Percentiles rank a stretch among this genome's conserved stretches.
These are phyloP conservation scores for Termitomyces bulborhizus DNA, from an alignment of 768 basidiomycete genomes.

Conservation along the genomic window DNA sequence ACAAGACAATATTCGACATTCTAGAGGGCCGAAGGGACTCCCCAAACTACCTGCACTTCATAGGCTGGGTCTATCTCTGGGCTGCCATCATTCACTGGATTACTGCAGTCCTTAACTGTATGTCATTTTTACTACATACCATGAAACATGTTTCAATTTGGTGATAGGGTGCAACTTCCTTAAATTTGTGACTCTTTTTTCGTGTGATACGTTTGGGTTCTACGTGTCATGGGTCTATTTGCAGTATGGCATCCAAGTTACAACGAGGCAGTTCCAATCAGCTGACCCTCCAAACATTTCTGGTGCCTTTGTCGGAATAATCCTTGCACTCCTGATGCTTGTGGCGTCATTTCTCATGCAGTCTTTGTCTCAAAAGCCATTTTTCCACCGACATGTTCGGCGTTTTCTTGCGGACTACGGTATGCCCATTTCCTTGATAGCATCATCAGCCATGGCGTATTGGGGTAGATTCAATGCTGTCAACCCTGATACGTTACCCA, in stretches of 20 bases:
- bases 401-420: slow-evolving; percentile 83
- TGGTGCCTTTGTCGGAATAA: slow-evolving; percentile 57
- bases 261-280: slow-evolving; percentile 61
- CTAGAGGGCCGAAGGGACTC: slow-evolving; percentile 47
- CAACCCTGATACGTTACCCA: slow-evolving; percentile 61
- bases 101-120: slow-evolving; percentile 74
- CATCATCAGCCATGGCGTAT: slow-evolving; percentile 72
- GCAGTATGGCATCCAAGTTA: slow-evolving; percentile 84
- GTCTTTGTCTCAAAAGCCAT: slow-evolving; percentile 49
- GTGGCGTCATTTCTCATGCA: slow-evolving; percentile 71
- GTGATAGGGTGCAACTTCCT: slow-evolving; percentile 72
- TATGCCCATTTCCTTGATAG: slow-evolving; percentile 83
- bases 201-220: slow-evolving; percentile 90
- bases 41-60: slow-evolving; percentile 77
- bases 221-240: slow-evolving; percentile 89
- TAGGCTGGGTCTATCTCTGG: slow-evolving; percentile 93
- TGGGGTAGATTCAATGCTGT: slow-evolving; percentile 73
- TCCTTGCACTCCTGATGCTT: slow-evolving; percentile 75
- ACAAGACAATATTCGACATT: slow-evolving; percentile 84
- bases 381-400: slow-evolving; percentile 70
- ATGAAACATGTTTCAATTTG: background rate
- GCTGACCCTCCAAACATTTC: slow-evolving; percentile 27
- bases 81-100: slow-evolving; percentile 82
- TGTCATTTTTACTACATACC: background rate
- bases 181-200: slow-evolving; percentile 82